Conservation (phyloP, 1,139 yeast species). For the Magnusiomyces fungicola region DNA sequence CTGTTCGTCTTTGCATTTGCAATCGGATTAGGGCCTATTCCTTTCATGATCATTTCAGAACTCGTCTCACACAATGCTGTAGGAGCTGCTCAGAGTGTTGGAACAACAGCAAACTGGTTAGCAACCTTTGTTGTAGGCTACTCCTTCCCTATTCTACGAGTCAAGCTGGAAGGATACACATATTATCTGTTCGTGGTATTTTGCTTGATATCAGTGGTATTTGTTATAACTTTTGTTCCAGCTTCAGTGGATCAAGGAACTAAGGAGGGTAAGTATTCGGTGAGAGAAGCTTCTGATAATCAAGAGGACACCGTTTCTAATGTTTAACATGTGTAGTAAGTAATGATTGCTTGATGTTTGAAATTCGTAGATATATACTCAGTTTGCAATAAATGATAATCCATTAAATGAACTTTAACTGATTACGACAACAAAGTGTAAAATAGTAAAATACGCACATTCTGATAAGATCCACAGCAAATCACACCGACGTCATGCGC, state of each 20-base stretch:
- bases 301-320: too few relatives aligned
- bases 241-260: neutral
- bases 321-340: too few relatives aligned
- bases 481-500: too few relatives aligned
- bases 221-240: slow-evolving; percentile 13
- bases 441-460: too few relatives aligned
- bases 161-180: slow-evolving; percentile 66
- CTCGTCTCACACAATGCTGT: slow-evolving; percentile 73
- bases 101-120: slow-evolving; percentile 84
- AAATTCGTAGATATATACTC: too few relatives aligned
- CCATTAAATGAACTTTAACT: too few relatives aligned
- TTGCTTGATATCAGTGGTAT: slow-evolving; percentile 19
- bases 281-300: too few relatives aligned
- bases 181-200: slow-evolving; percentile 58
- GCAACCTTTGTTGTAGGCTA: slow-evolving; percentile 72
- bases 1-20: slow-evolving; percentile 80
- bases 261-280: neutral
- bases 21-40: slow-evolving; percentile 89
- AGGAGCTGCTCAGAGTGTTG: slow-evolving; percentile 87
- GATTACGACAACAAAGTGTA: too few relatives aligned
- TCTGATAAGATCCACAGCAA: too few relatives aligned
- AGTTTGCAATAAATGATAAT: too few relatives aligned
- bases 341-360: too few relatives aligned
- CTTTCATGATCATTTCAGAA: slow-evolving; percentile 83
- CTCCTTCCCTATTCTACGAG: slow-evolving; percentile 66